Evolutionary conservation across 176 grass and related monocot species (phyloP).

Genomic region (Elymus sibiricus): DNA sequence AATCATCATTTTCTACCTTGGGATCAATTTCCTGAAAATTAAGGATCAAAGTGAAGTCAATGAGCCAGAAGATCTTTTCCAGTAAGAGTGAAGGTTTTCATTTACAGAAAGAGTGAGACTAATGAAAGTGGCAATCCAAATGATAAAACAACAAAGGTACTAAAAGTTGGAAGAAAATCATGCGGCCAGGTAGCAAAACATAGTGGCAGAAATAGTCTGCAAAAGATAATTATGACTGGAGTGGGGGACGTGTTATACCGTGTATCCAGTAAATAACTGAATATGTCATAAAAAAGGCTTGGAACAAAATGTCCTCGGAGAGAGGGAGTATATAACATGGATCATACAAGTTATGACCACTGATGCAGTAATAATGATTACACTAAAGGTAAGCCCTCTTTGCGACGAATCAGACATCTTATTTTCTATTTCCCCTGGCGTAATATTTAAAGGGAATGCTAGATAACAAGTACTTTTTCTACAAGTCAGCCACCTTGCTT

Average conservation of each 20-base stretch:
- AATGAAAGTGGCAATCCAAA: neutral
- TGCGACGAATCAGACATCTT: neutral
- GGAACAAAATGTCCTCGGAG: neutral
- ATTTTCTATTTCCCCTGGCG: neutral
- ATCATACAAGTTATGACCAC: neutral
- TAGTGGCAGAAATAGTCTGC: neutral
- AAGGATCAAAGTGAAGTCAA: neutral
- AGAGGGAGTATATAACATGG: neutral
- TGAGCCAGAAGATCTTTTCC: conserved; percentile 7
- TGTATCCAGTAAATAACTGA: neutral
- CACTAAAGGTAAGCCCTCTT: neutral
- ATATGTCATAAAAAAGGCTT: neutral
- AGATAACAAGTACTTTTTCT: neutral
- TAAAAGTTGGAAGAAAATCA: neutral
- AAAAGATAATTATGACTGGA: neutral
- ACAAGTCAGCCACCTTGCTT: neutral
- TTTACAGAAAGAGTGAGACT: neutral
- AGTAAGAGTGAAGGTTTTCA: neutral
- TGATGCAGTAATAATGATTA: neutral
- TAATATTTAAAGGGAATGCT: neutral
- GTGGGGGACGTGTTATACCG: neutral
- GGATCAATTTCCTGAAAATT: conserved; percentile 87
- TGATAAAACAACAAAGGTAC: neutral
- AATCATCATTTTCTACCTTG: conserved; percentile 94
- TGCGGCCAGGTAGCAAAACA: neutral